Conservation (phyloP, 2,329 filamentous ascomycete genomes). For the Alternaria novae-zelandiae region DNA sequence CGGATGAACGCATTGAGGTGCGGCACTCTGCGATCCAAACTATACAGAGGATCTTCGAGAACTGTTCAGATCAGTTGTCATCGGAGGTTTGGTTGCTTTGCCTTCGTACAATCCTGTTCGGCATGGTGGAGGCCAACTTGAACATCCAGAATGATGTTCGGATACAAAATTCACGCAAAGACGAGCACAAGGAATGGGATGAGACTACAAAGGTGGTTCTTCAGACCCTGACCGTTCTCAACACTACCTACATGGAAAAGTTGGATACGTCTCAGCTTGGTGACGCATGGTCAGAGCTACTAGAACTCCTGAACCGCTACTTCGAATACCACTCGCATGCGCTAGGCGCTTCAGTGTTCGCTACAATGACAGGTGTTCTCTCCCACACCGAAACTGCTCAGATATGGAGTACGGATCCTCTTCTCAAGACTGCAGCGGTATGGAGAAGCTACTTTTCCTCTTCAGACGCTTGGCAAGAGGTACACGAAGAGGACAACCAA, state of each 20-base stretch:
- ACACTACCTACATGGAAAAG: constrained; percentile 77
- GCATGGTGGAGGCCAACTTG: constrained; percentile 71
- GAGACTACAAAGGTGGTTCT: constrained; percentile 50
- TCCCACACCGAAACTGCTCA: constrained; percentile 33
- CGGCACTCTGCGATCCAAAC: constrained; percentile 91
- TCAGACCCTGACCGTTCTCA: constrained; percentile 57
- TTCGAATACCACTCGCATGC: constrained; percentile 49
- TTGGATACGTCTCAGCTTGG: constrained; percentile 73
- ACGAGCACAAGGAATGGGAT: constrained; percentile 44
- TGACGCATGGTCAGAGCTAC: constrained; percentile 75
- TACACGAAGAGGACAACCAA: constrained; percentile 64
- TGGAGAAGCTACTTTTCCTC: constrained; percentile 46
- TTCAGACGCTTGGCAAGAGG: constrained; percentile 27
- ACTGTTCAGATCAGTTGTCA: constrained; percentile 80
- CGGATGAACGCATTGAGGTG: constrained; percentile 74
- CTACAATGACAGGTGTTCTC: constrained; percentile 49
- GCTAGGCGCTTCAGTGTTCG: constrained; percentile 53
- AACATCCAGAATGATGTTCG: constrained; percentile 32
- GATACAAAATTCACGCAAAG: constrained; percentile 15
- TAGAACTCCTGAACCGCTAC: constrained; percentile 69
- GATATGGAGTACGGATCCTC: constrained; percentile 27
- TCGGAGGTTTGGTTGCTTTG: constrained; percentile 84
- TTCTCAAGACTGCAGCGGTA: constrained; percentile 42
- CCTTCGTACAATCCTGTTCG: constrained; percentile 80
- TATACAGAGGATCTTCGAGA: constrained; percentile 87